These are phyloP conservation scores for Eruca vesicaria DNA, from an alignment of 441 rosid species.

Conservation along the genomic window DNA sequence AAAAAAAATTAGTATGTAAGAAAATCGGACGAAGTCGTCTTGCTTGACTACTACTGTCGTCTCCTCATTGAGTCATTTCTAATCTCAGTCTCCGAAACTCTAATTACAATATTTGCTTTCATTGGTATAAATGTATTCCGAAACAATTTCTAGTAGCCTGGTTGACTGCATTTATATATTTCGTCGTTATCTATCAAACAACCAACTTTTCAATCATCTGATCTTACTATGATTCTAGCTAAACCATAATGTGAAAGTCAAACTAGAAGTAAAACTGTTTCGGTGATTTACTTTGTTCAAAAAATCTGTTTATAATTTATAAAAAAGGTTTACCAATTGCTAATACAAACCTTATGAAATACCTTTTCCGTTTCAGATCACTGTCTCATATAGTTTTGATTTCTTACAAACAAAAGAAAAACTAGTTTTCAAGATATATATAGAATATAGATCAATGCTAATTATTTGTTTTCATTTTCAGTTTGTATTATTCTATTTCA, in stretches of 20 bases:
- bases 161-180: slow-evolving; percentile 34
- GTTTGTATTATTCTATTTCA: neutral
- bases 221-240: neutral
- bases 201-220: neutral
- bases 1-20: too few relatives aligned
- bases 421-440: neutral
- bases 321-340: too few relatives aligned
- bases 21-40: slow-evolving; percentile 13
- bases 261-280: neutral
- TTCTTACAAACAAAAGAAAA: neutral
- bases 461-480: neutral
- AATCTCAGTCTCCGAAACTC: neutral
- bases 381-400: too few relatives aligned
- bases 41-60: slow-evolving; percentile 24
- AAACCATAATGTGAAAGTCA: slow-evolving; percentile 15
- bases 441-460: neutral
- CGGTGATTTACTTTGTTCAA: neutral
- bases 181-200: slow-evolving; percentile 26
- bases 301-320: too few relatives aligned
- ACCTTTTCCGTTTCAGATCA: too few relatives aligned
- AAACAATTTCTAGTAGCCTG: slow-evolving; percentile 2
- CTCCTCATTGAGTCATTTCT: slow-evolving; percentile 14
- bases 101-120: neutral
- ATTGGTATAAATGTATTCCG: neutral
- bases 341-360: too few relatives aligned